Conservation (phyloP, 1,284 basidiomycete genomes). For the Papiliotrema nemorosa region DNA sequence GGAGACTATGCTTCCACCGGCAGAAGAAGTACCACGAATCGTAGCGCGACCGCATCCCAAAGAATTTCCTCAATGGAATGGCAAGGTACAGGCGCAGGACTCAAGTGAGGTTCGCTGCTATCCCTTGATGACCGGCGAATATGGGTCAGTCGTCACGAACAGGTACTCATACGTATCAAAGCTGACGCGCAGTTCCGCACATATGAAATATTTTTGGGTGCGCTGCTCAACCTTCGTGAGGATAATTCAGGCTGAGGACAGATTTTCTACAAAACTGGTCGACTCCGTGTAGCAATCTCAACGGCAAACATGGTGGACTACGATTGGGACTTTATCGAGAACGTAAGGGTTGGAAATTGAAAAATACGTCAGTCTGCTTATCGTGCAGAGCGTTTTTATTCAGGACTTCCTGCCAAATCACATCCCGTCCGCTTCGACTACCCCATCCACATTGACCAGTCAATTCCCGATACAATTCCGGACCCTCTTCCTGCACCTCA, state of each 20-base stretch:
- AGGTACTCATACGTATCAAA: not conserved
- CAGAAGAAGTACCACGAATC: conserved; percentile 30
- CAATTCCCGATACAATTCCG: conserved; percentile 41
- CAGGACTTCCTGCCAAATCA: conserved; percentile 42
- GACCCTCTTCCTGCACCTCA: conserved; percentile 36
- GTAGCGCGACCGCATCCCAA: conserved; percentile 30
- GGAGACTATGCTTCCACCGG: conserved; percentile 24
- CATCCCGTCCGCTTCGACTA: not conserved
- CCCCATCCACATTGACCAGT: conserved; percentile 2
- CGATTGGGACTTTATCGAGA: conserved; percentile 48
- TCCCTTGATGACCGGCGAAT: conserved; percentile 33
- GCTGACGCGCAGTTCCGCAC: conserved; percentile 14
- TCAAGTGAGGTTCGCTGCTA: conserved; percentile 35
- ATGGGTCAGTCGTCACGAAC: conserved; percentile 20
- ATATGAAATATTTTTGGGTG: conserved; percentile 48
- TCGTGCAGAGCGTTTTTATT: conserved; percentile 41
- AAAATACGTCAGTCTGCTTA: not conserved
- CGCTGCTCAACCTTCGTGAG: conserved; percentile 3
- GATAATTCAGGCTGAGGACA: conserved; percentile 6
- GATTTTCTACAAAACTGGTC: conserved; percentile 49
- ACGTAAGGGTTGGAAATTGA: conserved; percentile 26
- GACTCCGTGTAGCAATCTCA: conserved; percentile 42
- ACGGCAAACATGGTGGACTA: conserved; percentile 47
- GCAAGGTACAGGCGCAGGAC: conserved; percentile 29
- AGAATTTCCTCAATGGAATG: conserved; percentile 24